Conservation (phyloP, 2,329 filamentous ascomycete genomes). For the Cercospora beticola region DNA sequence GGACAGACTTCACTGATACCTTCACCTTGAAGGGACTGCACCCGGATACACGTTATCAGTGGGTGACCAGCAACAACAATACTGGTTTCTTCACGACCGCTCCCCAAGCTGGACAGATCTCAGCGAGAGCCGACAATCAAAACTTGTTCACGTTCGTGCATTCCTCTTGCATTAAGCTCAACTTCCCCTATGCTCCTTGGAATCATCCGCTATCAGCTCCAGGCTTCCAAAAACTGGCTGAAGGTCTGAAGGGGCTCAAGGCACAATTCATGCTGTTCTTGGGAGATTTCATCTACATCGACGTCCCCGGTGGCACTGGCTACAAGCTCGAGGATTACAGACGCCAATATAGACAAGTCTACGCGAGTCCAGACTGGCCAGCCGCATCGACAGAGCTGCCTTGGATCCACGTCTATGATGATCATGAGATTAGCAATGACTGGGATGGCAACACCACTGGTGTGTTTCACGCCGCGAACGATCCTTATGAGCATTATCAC, state of each 20-base stretch:
- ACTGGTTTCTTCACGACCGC: constrained; percentile 78
- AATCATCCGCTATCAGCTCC: constrained; percentile 79
- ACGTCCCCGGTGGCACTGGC: constrained; percentile 80
- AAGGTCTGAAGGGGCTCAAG: constrained; percentile 67
- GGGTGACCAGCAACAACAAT: constrained; percentile 82
- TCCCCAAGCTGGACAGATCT: constrained; percentile 65
- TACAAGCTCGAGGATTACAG: constrained; percentile 73
- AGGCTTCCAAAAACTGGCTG: constrained; percentile 73
- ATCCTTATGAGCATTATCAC: constrained; percentile 87
- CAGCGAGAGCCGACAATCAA: constrained; percentile 53
- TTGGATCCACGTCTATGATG: constrained; percentile 96
- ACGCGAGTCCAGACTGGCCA: constrained; percentile 89
- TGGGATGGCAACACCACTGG: constrained; percentile 82
- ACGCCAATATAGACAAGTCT: constrained; percentile 91
- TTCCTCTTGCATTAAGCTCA: constrained; percentile 87
- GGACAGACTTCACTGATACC: constrained; percentile 78
- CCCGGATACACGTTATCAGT: constrained; percentile 76
- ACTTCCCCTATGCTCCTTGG: constrained; percentile 85
- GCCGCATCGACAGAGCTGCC: constrained; percentile 74
- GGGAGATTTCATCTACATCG: constrained; percentile 86
- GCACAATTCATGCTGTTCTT: constrained; percentile 73
- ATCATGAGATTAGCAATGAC: constrained; percentile 95
- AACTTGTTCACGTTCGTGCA: constrained; percentile 86
- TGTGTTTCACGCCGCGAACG: constrained; percentile 74
- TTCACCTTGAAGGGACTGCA: constrained; percentile 66